phyloP scores from a whole-genome alignment of 805 yeast species.

The Candida rishiriensis region DNA sequence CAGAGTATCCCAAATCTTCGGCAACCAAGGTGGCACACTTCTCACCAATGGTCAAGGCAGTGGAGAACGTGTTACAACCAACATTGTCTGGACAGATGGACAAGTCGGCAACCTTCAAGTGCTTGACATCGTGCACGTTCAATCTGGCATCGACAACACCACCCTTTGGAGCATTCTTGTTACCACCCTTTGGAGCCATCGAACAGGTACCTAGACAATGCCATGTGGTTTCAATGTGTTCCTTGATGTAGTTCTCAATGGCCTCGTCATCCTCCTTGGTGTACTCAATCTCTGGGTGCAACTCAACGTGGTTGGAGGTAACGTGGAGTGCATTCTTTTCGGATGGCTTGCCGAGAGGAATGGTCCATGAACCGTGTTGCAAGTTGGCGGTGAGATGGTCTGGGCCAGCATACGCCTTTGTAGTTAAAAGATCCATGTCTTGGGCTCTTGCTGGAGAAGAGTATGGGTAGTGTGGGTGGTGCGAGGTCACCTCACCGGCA shows the following conservation, averaged over 20 bases:
- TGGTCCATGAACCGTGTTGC: slow-evolving; percentile 29
- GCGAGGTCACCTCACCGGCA: slow-evolving; percentile 28
- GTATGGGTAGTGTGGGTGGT: slow-evolving; percentile 23
- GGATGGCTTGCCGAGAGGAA: slow-evolving; percentile 21
- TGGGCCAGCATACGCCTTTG: slow-evolving; percentile 24
- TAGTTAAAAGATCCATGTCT: slow-evolving; percentile 24
- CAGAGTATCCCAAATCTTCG: slow-evolving; percentile 28
- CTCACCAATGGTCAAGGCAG: slow-evolving; percentile 28
- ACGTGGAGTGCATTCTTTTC: slow-evolving; percentile 18
- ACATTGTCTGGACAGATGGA: slow-evolving; percentile 28
- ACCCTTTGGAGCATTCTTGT: slow-evolving; percentile 24
- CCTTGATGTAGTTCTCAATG: slow-evolving; percentile 25
- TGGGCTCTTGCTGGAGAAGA: slow-evolving; percentile 26
- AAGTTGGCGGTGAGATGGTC: slow-evolving; percentile 23
- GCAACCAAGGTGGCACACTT: slow-evolving; percentile 27
- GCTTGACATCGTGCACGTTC: slow-evolving; percentile 25
- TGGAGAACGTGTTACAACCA: slow-evolving; percentile 29
- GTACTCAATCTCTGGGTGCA: slow-evolving; percentile 22
- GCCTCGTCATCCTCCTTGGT: slow-evolving; percentile 24
- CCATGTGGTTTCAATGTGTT: slow-evolving; percentile 29
- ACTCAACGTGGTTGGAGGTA: slow-evolving; percentile 23
- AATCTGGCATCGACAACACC: slow-evolving; percentile 27
- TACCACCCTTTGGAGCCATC: slow-evolving; percentile 28
- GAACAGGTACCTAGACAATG: slow-evolving; percentile 28
- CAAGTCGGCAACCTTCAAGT: slow-evolving; percentile 27